Base-by-base conservation (phyloP, 148 eudicot species). In the Spergularia marina region DNA sequence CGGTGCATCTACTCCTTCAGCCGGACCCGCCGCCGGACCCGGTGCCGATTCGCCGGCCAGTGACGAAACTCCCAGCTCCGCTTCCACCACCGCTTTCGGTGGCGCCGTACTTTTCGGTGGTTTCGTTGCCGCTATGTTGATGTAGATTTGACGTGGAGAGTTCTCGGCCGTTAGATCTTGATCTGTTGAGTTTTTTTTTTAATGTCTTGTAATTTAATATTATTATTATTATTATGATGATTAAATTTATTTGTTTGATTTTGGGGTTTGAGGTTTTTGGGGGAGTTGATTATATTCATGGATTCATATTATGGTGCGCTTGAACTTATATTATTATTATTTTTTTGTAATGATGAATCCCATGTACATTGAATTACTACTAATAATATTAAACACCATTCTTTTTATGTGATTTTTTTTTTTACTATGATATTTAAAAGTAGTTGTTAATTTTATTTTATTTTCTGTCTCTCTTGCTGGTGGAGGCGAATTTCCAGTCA, bases 101-200 rank as follows among this genome's bases (percentile, higher is more conserved):
- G 81, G 79, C 1, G 70, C 79, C 25, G 71, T 77, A 13, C 36
- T 83, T 57, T 54, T 83, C 63, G 81, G 83, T 49, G 80, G 76
- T 0, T 12, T 78, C 16, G 71, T 81, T 47, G 83, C 81, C 18
- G 73, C 74, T 61, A 67, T 80, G 73, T 71, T 80, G 53, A 17
- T 81, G 16, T 83, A 71, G 49, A 34, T 52, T 59, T 73, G n/a
- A 12, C 36, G 13, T 53, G 16, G 25, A 9, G 49, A 6, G 0
- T 16, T 67, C 1, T 71, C 36, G 12, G n/a, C n/a, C 40, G 1
- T 36, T 51, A 20, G 53, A 36, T 71, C n/a, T 40, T 30, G 71
- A 1, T 52, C 11, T n/a, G 6, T 6, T 7, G 4, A 20, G 10
- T 18, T 39, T 41, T 69, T 4, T 8, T 39, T 69, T 13, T 66